Percentiles rank a stretch among this genome's conserved stretches.
These are phyloP conservation scores for Porodaedalea pini DNA, from an alignment of 1,284 basidiomycete species.

Conservation along the genomic window DNA sequence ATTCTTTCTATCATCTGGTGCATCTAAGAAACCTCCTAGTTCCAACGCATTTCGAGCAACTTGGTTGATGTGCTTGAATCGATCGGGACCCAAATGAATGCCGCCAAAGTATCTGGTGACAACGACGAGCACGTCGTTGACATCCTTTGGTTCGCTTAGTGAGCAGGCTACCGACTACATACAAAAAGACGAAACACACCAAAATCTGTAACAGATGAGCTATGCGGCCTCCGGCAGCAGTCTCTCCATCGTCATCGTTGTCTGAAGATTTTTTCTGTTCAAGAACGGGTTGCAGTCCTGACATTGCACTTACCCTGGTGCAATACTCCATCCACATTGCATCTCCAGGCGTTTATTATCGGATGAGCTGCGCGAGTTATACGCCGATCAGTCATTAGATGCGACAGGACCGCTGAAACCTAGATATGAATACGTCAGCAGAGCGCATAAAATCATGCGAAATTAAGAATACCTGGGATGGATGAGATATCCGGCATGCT, in stretches of 20 bases:
- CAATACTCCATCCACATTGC: constrained; percentile 59
- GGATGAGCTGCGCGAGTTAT: constrained; percentile 83
- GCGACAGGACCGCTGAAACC: constrained; percentile 70
- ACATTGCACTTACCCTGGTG: constrained; percentile 59
- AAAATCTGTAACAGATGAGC: constrained; percentile 87
- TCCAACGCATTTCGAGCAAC: constrained; percentile 85
- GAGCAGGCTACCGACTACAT: background rate
- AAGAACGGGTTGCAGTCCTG: background rate
- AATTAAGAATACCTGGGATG: constrained; percentile 54
- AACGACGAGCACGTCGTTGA: constrained; percentile 79
- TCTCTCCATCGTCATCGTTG: constrained; percentile 92
- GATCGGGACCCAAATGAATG: constrained; percentile 79
- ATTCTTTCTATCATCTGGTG: constrained; percentile 12
- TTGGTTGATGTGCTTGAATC: constrained; percentile 92
- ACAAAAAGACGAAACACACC: constrained; percentile 40
- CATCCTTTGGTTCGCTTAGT: constrained; percentile 44
- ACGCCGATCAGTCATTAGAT: constrained; percentile 70
- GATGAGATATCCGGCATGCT: constrained; percentile 75
- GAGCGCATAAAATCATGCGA: background rate
- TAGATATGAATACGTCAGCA: constrained; percentile 29
- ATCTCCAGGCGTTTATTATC: constrained; percentile 85
- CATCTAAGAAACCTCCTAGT: constrained; percentile 72
- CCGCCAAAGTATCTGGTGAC: constrained; percentile 83
- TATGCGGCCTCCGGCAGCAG: constrained; percentile 82
- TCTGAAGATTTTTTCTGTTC: constrained; percentile 45